These are phyloP conservation scores for Crithidia acanthocephali DNA, from an alignment of 208 protist genomes.

Conservation along the genomic window DNA sequence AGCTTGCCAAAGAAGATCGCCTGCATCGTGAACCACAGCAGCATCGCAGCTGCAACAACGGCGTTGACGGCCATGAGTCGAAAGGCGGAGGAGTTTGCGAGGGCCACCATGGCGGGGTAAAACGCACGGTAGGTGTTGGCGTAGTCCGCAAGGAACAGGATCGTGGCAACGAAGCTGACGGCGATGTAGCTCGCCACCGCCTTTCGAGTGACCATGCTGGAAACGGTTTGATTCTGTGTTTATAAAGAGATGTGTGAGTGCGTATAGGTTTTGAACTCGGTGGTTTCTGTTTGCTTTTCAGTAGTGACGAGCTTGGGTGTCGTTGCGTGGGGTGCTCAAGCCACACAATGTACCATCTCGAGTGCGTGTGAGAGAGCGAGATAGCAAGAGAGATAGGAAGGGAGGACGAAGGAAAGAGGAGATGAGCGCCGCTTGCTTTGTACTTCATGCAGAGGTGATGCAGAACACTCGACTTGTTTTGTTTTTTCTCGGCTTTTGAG, in stretches of 20 bases:
- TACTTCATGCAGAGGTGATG: no score
- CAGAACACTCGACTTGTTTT: no score
- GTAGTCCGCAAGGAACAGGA: conserved; percentile 60
- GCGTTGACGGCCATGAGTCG: conserved; percentile 52
- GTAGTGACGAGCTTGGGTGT: no score
- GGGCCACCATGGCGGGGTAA: conserved; percentile 61
- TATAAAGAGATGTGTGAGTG: not conserved
- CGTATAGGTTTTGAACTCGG: not conserved
- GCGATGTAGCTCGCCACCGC: conserved; percentile 47
- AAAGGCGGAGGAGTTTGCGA: conserved; percentile 75
- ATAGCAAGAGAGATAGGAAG: no score
- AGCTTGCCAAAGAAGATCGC: conserved; percentile 74
- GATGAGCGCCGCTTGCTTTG: no score
- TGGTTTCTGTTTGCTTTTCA: not conserved
- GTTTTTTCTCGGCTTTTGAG: no score
- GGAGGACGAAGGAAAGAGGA: no score
- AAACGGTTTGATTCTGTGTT: not conserved
- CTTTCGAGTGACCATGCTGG: conserved; percentile 13
- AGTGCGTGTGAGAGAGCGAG: no score
- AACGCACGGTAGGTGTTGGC: conserved; percentile 65
- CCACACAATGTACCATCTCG: not conserved
- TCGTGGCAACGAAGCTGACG: conserved; percentile 43
- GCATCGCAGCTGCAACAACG: conserved; percentile 34
- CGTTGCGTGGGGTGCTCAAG: no score
- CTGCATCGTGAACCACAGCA: conserved; percentile 49